Conservation (phyloP, 1,284 basidiomycete species). For the Ustilago loliicola region DNA sequence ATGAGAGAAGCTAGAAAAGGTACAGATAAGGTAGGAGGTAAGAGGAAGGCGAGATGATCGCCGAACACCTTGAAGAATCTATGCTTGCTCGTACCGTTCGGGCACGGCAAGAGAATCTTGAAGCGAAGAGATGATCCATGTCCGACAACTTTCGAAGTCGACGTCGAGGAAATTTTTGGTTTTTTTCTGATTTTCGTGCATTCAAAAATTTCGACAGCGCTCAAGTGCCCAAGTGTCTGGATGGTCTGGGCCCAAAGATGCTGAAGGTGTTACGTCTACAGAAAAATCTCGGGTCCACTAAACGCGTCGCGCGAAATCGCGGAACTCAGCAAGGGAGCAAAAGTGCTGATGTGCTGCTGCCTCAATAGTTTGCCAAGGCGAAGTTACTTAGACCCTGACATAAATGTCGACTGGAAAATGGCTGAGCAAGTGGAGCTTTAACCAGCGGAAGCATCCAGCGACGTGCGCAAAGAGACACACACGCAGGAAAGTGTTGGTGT, state of each 20-base stretch:
- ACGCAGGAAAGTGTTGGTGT: conserved; percentile 17
- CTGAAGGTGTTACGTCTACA: background rate
- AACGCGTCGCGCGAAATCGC: conserved; percentile 42
- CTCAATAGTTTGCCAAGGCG: background rate
- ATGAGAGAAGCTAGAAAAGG: conserved; percentile 7
- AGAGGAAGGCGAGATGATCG: conserved; percentile 18
- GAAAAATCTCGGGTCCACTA: conserved; percentile 16
- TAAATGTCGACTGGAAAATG: background rate
- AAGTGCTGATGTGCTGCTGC: background rate
- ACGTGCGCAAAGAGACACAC: background rate
- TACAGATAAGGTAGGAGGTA: conserved; percentile 45
- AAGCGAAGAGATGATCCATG: background rate
- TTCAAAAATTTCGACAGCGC: conserved; percentile 7
- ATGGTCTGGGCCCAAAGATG: background rate
- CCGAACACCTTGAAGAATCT: conserved; percentile 13
- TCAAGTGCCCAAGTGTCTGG: conserved; percentile 4
- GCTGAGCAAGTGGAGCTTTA: conserved; percentile 25
- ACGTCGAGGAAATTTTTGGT: conserved; percentile 9
- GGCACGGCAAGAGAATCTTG: background rate
- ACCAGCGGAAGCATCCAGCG: background rate
- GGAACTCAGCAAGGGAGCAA: background rate
- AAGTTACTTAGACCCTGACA: conserved; percentile 5
- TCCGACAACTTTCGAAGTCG: conserved; percentile 1
- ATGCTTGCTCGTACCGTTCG: conserved; percentile 1
- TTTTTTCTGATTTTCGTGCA: conserved; percentile 3